Conservation (phyloP, 176 grass and related monocot genomes). For the Eragrostis curvula region DNA sequence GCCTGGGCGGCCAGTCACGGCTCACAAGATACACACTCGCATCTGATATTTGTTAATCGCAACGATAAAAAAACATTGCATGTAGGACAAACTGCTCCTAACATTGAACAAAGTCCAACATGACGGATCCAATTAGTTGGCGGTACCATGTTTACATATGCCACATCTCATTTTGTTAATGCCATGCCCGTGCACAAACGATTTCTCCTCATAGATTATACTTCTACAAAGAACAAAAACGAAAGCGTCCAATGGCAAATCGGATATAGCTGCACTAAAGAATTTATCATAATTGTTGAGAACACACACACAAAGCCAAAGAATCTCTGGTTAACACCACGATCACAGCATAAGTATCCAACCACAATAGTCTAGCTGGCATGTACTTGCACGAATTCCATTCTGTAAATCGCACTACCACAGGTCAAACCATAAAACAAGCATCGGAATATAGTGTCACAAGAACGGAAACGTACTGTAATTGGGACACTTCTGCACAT, state of each 20-base stretch:
- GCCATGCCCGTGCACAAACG: conserved; percentile 1
- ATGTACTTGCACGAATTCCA: not conserved
- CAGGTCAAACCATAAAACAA: not conserved
- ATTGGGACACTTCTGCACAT: not conserved
- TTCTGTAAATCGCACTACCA: not conserved
- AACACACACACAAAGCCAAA: not conserved
- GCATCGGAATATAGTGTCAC: not conserved
- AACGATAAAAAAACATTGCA: too few species aligned
- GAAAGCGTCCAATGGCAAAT: not conserved
- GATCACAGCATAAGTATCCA: conserved; percentile 12
- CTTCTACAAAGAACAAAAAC: not conserved
- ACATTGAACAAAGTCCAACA: not conserved
- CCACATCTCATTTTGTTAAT: not conserved
- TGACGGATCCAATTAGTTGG: not conserved
- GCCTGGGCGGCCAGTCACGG: not conserved
- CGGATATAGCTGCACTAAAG: conserved; percentile 20
- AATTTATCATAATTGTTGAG: too few species aligned
- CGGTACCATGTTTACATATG: too few species aligned
- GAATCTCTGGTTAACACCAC: not conserved
- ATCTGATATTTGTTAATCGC: not conserved
- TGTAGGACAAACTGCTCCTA: not conserved
- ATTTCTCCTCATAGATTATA: not conserved
- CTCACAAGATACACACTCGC: not conserved
- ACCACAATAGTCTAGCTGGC: not conserved
- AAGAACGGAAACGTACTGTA: not conserved